Evolutionary conservation across 2,329 filamentous ascomycete species (phyloP).

Genomic region (Fusarium nisikadoi): DNA sequence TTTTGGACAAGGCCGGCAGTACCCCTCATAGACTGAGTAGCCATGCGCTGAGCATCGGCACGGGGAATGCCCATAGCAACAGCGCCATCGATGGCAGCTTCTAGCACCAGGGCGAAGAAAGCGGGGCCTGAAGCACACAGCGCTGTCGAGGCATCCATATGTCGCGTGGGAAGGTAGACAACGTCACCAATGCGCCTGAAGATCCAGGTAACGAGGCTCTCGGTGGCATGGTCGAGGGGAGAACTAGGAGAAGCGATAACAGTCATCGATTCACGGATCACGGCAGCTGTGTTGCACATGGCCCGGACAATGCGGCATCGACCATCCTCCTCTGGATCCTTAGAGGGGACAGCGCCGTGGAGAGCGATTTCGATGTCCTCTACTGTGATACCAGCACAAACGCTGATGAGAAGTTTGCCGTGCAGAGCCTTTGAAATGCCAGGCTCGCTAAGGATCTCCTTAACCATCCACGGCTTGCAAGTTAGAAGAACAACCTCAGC

Average conservation of each 20-base stretch:
- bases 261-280: conserved; percentile 84
- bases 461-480: conserved; percentile 83
- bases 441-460: conserved; percentile 71
- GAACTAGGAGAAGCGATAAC: conserved; percentile 74
- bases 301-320: conserved; percentile 76
- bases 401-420: conserved; percentile 84
- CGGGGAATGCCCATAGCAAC: conserved; percentile 82
- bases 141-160: conserved; percentile 79
- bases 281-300: conserved; percentile 86
- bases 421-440: conserved; percentile 78
- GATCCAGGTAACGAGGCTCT: conserved; percentile 76
- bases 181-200: conserved; percentile 80
- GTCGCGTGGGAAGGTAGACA: conserved; percentile 70
- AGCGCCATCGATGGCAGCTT: conserved; percentile 79
- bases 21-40: conserved; percentile 81
- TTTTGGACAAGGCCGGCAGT: conserved; percentile 74
- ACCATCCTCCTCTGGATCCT: conserved; percentile 57
- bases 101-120: conserved; percentile 79
- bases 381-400: conserved; percentile 80
- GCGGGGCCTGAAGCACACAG: conserved; percentile 80
- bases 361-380: conserved; percentile 74
- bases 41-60: conserved; percentile 79
- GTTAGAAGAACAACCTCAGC: conserved; percentile 80
- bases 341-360: conserved; percentile 64
- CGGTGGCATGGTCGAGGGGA: conserved; percentile 63